Evolutionary conservation across 225 moss, liverwort and hornwort genomes (phyloP).

Genomic region (Antitrichia curtipendula): DNA sequence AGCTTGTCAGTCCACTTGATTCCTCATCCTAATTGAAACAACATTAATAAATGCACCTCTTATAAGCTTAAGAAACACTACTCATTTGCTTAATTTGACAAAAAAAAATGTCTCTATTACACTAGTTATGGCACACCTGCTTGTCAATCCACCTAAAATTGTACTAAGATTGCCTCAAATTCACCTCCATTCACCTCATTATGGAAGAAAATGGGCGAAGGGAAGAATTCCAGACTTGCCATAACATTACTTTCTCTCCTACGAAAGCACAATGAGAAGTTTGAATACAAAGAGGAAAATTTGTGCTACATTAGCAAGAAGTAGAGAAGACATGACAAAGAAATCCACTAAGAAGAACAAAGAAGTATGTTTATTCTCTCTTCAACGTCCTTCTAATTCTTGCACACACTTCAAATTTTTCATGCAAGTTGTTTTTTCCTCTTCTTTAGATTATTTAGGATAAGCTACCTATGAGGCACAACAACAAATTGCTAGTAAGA

Average conservation of each 20-base stretch:
- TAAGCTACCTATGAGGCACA: accelerated
- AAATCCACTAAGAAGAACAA: background rate
- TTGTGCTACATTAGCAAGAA: background rate
- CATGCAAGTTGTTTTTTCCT: too few species aligned
- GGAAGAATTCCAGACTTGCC: background rate
- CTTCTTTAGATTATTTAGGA: too few species aligned
- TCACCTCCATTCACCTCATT: background rate
- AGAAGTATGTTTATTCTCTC: background rate
- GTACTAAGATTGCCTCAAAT: background rate
- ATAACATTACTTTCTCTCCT: background rate
- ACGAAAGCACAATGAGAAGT: background rate
- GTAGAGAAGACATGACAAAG: background rate
- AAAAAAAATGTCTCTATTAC: background rate
- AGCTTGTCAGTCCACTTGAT: background rate
- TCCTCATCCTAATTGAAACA: background rate
- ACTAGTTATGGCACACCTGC: background rate
- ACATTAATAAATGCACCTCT: background rate
- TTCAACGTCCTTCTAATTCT: background rate
- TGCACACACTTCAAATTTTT: background rate
- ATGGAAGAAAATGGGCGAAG: background rate
- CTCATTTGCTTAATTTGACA: background rate
- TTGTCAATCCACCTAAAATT: background rate
- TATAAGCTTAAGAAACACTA: background rate
- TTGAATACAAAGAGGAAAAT: too few species aligned
- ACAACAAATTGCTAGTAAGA: too few species aligned